phyloP scores from a whole-genome alignment of 1,284 basidiomycete genomes.

The Cryptococcus amylolentus region DNA sequence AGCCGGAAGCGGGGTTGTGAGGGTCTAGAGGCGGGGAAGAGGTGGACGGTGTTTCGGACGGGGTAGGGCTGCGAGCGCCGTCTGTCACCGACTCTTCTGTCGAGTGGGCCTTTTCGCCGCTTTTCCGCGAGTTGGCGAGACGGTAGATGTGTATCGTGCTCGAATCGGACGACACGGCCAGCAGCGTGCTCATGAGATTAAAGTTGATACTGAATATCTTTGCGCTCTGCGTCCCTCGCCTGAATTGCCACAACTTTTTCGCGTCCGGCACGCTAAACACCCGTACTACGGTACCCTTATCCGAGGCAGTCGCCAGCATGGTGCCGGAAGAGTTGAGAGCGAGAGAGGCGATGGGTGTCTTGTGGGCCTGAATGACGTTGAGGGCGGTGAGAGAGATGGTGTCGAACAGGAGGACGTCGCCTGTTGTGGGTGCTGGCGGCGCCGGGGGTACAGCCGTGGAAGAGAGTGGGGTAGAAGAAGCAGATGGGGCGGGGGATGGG shows the following conservation, averaged over 20 bases:
- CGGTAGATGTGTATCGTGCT: conserved; percentile 98
- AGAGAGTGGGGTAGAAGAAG: conserved; percentile 57
- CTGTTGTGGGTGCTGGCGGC: conserved; percentile 57
- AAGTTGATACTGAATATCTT: conserved; percentile 90
- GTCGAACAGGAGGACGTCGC: conserved; percentile 90
- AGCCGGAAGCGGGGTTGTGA: conserved; percentile 5
- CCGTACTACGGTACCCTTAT: conserved; percentile 95
- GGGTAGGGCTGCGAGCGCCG: conserved; percentile 18
- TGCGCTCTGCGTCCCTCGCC: conserved; percentile 80
- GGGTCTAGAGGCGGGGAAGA: conserved; percentile 24
- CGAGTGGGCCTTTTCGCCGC: background rate
- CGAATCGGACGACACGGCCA: conserved; percentile 87
- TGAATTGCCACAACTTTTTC: conserved; percentile 91
- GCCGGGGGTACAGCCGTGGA: conserved; percentile 50
- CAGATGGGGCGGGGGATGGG: conserved; percentile 86
- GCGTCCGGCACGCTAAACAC: conserved; percentile 89
- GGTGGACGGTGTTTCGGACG: conserved; percentile 29
- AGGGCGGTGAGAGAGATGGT: conserved; percentile 84
- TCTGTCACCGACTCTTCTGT: conserved; percentile 10
- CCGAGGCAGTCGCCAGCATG: conserved; percentile 86
- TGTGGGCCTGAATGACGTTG: conserved; percentile 97
- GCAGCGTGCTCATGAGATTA: conserved; percentile 74
- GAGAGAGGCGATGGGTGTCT: conserved; percentile 83
- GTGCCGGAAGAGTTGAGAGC: conserved; percentile 84
- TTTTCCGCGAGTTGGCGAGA: conserved; percentile 51